Evolutionary conservation across 1,284 basidiomycete species (phyloP).

Genomic region (Melanopsichium pennsylvanicum): DNA sequence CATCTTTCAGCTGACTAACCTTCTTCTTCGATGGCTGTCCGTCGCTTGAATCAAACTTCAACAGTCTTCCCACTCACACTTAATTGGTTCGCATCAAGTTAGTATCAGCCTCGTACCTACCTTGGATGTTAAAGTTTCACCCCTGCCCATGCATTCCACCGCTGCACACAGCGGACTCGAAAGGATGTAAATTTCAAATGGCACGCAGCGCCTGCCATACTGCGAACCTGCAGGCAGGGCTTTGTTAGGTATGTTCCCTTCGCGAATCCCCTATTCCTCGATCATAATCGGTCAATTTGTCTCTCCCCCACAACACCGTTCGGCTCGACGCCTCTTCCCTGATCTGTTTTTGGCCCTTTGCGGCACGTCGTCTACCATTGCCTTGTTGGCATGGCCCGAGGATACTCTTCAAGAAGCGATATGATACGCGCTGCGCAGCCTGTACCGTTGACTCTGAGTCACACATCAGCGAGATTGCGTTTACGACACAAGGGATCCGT

Average conservation of each 20-base stretch:
- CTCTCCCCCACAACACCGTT: conserved; percentile 1
- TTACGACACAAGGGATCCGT: no score
- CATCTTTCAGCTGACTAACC: no score
- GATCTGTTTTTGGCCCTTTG: conserved; percentile 34
- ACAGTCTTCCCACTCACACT: conserved; percentile 61
- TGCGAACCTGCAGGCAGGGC: background rate
- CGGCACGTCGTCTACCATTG: conserved; percentile 6
- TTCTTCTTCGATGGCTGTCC: no score
- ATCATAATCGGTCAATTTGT: conserved; percentile 11
- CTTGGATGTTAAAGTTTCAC: no score
- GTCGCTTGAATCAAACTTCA: no score
- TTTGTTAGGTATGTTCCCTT: conserved; percentile 33
- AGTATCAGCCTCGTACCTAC: no score
- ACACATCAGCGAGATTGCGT: no score
- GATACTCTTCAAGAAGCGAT: background rate
- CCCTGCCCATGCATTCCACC: conserved; percentile 23
- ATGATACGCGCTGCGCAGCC: no score
- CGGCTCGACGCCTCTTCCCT: conserved; percentile 38
- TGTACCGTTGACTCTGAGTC: no score
- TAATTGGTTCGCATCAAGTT: conserved; percentile 66
- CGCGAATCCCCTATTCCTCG: conserved; percentile 9
- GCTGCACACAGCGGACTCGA: conserved; percentile 40
- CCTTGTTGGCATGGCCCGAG: conserved; percentile 3
- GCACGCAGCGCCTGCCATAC: background rate
- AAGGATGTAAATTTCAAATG: conserved; percentile 16